A percentile compares a stretch with the other conserved stretches of the same genome.
Conservation (phyloP, 73 alveolate species). For the Paramecium sonneborni region DNA sequence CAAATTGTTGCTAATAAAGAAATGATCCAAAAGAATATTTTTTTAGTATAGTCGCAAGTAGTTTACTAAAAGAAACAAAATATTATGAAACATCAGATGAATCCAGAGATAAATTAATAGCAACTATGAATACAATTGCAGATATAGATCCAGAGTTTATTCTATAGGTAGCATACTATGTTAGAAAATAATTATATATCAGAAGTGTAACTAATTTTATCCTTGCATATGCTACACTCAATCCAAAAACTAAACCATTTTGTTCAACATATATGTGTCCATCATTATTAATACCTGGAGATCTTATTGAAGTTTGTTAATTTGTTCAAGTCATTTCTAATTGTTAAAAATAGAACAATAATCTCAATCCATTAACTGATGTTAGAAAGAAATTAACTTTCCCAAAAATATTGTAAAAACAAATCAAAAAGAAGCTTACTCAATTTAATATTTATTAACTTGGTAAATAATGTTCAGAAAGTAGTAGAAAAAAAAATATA, state of each 20-base stretch:
- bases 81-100: conserved; percentile 18
- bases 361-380: neutral
- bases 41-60: neutral
- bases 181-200: conserved; percentile 68
- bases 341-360: neutral
- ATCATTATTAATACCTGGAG: conserved; percentile 59
- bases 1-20: neutral
- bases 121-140: neutral
- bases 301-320: conserved; percentile 63
- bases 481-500: conserved; percentile 14
- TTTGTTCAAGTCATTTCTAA: neutral
- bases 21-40: conserved; percentile 11
- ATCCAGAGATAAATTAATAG: conserved; percentile 15
- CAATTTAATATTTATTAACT: conserved; percentile 59
- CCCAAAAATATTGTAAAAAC: conserved; percentile 42
- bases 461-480: conserved; percentile 71
- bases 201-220: conserved; percentile 68
- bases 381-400: neutral
- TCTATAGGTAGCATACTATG: conserved; percentile 57
- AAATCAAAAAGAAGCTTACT: conserved; percentile 42
- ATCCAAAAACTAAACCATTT: conserved; percentile 52
- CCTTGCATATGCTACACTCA: conserved; percentile 57
- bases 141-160: conserved; percentile 69
- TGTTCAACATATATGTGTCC: conserved; percentile 58
- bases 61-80: conserved; percentile 16